Evolutionary conservation across 139 green algal genomes (phyloP).

Genomic region (Coelastrella sp.): DNA sequence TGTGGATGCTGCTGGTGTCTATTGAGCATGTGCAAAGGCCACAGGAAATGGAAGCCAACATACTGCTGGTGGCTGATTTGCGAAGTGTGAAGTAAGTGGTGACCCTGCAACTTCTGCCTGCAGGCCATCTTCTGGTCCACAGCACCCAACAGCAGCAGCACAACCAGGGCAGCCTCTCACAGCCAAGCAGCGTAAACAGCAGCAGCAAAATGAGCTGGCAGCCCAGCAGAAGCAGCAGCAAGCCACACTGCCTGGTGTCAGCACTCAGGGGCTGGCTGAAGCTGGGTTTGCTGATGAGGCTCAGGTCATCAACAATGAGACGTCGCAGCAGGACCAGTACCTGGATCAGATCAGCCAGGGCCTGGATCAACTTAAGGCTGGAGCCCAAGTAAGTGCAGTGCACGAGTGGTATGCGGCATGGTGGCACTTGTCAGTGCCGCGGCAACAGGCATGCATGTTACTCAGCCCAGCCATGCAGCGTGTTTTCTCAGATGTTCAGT

Average conservation of each 20-base stretch:
- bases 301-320: constrained; percentile 19
- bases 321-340: constrained; percentile 47
- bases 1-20: background rate
- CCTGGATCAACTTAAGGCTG: constrained; percentile 42
- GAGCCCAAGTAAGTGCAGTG: constrained; percentile 16
- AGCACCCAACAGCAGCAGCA: background rate
- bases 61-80: too few relatives aligned
- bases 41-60: background rate
- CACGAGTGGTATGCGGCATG: background rate
- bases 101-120: background rate
- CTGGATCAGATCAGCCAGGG: constrained; percentile 46
- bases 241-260: constrained; percentile 21
- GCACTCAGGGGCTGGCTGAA: background rate
- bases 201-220: background rate
- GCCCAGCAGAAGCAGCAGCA: constrained; percentile 35
- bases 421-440: background rate
- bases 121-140: background rate
- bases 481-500: background rate
- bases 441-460: background rate
- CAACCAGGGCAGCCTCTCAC: background rate
- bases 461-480: background rate
- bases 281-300: constrained; percentile 11
- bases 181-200: background rate
- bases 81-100: too few relatives aligned
- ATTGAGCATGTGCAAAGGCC: background rate